Percentiles rank a stretch among this genome's conserved stretches.
Conservation (phyloP, 805 yeast species). For the Sugiyamaella qingdaonensis region DNA sequence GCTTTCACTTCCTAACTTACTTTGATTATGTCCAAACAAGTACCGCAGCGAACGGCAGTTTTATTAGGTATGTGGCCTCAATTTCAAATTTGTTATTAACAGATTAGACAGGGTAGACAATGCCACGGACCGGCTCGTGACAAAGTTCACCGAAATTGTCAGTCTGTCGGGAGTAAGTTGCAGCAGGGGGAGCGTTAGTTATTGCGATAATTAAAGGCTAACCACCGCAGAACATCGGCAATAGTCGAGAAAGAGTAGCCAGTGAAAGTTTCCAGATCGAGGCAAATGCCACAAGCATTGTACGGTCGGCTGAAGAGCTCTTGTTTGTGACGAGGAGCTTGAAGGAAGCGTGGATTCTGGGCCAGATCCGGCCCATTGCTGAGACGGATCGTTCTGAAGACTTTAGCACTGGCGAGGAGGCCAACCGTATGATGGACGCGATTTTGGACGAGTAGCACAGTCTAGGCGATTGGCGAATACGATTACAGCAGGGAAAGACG, state of each 20-base stretch:
- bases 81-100: not conserved
- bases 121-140: constrained; percentile 25
- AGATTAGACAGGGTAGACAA: constrained; percentile 25
- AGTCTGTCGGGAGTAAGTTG: constrained; percentile 26
- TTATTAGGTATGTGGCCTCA: constrained; percentile 16
- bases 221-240: constrained; percentile 24
- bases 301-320: constrained; percentile 37
- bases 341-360: constrained; percentile 42
- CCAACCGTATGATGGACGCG: constrained; percentile 16
- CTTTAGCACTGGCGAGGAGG: constrained; percentile 1
- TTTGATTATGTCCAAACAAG: constrained; percentile 15
- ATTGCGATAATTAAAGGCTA: not conserved
- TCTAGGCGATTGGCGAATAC: too few relatives aligned
- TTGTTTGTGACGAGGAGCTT: constrained; percentile 36
- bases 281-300: constrained; percentile 35
- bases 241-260: constrained; percentile 34
- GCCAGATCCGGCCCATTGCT: constrained; percentile 31
- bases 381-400: constrained; percentile 9
- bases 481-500: not conserved
- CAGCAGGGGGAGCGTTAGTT: too few relatives aligned
- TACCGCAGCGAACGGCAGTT: constrained; percentile 22
- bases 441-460: constrained; percentile 9
- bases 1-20: not conserved
- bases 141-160: constrained; percentile 29
- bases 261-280: constrained; percentile 38